Percentiles rank a stretch among this genome's conserved stretches.
phyloP scores from a whole-genome alignment of 768 basidiomycete species.

The Amanita rimosa region DNA sequence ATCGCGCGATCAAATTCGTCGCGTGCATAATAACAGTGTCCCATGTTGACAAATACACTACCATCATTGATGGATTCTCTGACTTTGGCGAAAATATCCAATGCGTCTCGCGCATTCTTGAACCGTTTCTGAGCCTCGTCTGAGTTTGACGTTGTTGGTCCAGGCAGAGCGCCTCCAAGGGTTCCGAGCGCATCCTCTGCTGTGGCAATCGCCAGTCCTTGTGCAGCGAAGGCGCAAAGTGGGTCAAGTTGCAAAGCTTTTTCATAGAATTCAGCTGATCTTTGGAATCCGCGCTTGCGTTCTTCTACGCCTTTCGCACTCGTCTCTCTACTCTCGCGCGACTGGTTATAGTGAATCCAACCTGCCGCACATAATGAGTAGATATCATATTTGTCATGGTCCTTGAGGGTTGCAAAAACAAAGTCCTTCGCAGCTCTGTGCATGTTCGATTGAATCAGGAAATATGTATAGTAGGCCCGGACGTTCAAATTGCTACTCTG shows the following conservation, averaged over 20 bases:
- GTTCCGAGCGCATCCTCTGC: slow-evolving; percentile 85
- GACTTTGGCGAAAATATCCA: slow-evolving; percentile 85
- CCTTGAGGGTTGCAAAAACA: slow-evolving; percentile 79
- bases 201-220: slow-evolving; percentile 88
- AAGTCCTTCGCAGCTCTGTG: slow-evolving; percentile 75
- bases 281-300: slow-evolving; percentile 64
- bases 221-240: slow-evolving; percentile 84
- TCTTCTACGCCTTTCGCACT: slow-evolving; percentile 50
- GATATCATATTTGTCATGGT: slow-evolving; percentile 77
- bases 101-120: slow-evolving; percentile 74
- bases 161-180: slow-evolving; percentile 38
- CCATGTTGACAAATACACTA: slow-evolving; percentile 92
- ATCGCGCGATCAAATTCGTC: slow-evolving; percentile 96
- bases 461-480: slow-evolving; percentile 88
- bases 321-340: slow-evolving; percentile 72
- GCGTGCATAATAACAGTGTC: slow-evolving; percentile 85
- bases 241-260: slow-evolving; percentile 82
- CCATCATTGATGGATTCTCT: slow-evolving; percentile 75
- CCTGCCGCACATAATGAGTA: slow-evolving; percentile 88
- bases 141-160: slow-evolving; percentile 22
- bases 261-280: slow-evolving; percentile 86
- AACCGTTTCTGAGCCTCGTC: slow-evolving; percentile 60
- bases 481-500: slow-evolving; percentile 74
- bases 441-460: slow-evolving; percentile 71
- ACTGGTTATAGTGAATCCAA: slow-evolving; percentile 76